Evolutionary conservation across 73 alveolate genomes (phyloP), one percentile per base, ranked within the genome.

Genomic region (Tetrahymena thermophila): DNA sequence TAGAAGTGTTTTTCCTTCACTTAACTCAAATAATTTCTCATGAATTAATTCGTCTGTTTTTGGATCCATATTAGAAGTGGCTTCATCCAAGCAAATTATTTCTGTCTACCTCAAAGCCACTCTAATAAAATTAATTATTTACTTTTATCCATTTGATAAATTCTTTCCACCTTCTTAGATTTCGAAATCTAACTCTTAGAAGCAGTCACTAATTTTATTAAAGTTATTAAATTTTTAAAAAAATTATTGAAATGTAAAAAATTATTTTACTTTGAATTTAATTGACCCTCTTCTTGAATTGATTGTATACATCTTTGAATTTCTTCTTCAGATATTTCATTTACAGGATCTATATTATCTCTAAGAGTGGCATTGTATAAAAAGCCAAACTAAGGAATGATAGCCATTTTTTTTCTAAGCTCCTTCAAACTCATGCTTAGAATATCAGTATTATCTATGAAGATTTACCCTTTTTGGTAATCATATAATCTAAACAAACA

Each of bases 311-410:
- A 94, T 17, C 44, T 28, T 83, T 93, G 50, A 31, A 98, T 96
- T 8, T 84, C 96, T n/a, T 97, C 97, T 43, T 98, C 97, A 38
- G 96, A 58, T 44, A 93, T 94, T 35, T 96, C 85, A 95, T 94
- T 83, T 95, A 96, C 71, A 8, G 99, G 99, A 96, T 98, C 99
- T 37, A 98, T 85, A 94, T 98, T 98, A 31, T 97, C 98, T 96
- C 97, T 98, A 0, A 98, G 58, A 35, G 97, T 93, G 37, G 97
- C 96, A 94, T 96, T 96, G 93, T 98, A 96, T 43, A 98, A 35
- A 71, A 96, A 94, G 43, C 98, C 98, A 85, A 94, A 96, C 96
- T 98, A 97, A 43, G 99, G 99, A 6, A 98, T 97, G 40, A 97
- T 96, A 10, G 98, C 95, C 71, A 98, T 85, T 35, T 95, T 50